Conservation (phyloP, 2,329 filamentous ascomycete genomes). For the Aspergillus brunneoviolaceus region DNA sequence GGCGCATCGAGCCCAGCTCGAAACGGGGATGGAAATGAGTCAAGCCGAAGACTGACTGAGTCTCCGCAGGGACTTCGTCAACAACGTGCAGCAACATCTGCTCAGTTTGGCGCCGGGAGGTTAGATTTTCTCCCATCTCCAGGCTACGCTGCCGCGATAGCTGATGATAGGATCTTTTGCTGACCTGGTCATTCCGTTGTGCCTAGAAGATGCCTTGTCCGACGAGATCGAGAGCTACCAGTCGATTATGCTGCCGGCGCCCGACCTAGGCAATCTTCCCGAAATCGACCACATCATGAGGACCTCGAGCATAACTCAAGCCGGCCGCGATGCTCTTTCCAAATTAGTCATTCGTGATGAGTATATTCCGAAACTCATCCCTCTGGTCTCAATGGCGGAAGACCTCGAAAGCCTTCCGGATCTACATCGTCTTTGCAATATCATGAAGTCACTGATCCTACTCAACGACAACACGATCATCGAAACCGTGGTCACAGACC, state of each 20-base stretch:
- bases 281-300: constrained; percentile 87
- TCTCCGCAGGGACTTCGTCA: constrained; percentile 78
- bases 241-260: constrained; percentile 71
- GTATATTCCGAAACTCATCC: constrained; percentile 83
- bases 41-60: constrained; percentile 23
- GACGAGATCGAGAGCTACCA: constrained; percentile 79
- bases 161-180: constrained; percentile 26
- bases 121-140: constrained; percentile 33
- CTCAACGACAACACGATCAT: constrained; percentile 95
- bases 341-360: constrained; percentile 84
- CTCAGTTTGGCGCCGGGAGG: constrained; percentile 62
- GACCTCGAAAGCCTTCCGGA: constrained; percentile 84
- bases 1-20: constrained; percentile 27
- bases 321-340: constrained; percentile 78
- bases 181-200: constrained; percentile 11
- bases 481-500: constrained; percentile 87
- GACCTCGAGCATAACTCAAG: constrained; percentile 69
- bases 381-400: constrained; percentile 83
- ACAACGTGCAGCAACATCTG: constrained; percentile 76
- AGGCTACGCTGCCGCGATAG: not conserved
- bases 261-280: constrained; percentile 75
- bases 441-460: constrained; percentile 94
- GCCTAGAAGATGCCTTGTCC: constrained; percentile 76
- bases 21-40: not conserved
- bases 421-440: constrained; percentile 89